These are phyloP conservation scores for Geopyxis carbonaria DNA, from an alignment of 495 filamentous ascomycete genomes.

Conservation along the genomic window DNA sequence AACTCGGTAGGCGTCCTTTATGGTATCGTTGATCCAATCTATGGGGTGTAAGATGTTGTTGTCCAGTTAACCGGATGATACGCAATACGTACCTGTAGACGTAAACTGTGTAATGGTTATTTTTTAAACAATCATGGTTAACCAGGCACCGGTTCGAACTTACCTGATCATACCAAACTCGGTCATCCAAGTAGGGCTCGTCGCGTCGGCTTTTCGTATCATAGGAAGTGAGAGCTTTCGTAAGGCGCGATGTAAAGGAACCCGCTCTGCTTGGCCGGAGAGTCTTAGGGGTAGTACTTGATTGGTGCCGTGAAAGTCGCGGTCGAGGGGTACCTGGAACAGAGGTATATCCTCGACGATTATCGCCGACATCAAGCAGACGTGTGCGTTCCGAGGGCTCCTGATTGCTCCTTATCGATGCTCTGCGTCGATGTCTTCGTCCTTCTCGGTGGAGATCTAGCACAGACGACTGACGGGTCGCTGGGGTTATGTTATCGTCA, in stretches of 20 bases:
- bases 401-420: not conserved
- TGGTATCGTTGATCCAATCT: slow-evolving; percentile 96
- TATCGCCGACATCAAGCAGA: slow-evolving; percentile 12
- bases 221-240: slow-evolving; percentile 19
- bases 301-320: slow-evolving; percentile 22
- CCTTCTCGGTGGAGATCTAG: not conserved
- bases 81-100: slow-evolving; percentile 38
- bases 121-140: too few species aligned
- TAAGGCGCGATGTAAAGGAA: slow-evolving; percentile 22
- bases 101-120: slow-evolving; percentile 58
- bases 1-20: slow-evolving; percentile 79
- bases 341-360: slow-evolving; percentile 15
- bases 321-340: slow-evolving; percentile 19
- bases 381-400: slow-evolving; percentile 20
- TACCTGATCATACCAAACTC: slow-evolving; percentile 89
- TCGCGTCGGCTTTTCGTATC: slow-evolving; percentile 16
- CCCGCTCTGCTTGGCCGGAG: slow-evolving; percentile 14
- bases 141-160: not conserved
- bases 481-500: not conserved
- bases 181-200: slow-evolving; percentile 45
- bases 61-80: not conserved
- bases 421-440: slow-evolving; percentile 1
- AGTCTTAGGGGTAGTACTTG: slow-evolving; percentile 8
- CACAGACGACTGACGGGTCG: not conserved
- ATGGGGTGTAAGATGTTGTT: not conserved